Evolutionary conservation across 2,329 filamentous ascomycete genomes (phyloP), one percentile per base, ranked within the genome.

Genomic region (Pseudopithomyces maydicus): DNA sequence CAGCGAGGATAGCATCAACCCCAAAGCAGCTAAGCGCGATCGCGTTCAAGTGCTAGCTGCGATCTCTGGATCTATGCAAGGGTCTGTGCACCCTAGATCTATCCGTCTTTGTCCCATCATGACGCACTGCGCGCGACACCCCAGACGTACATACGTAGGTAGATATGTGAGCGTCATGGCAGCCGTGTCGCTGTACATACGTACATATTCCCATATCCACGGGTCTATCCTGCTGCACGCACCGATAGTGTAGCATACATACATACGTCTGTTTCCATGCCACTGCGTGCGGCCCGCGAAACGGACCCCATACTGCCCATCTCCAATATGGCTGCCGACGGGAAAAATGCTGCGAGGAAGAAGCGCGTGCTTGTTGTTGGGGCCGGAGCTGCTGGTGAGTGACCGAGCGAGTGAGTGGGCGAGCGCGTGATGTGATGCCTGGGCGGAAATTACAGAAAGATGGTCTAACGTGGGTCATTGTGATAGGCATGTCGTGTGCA

Each of bases 401-500:
- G 22, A 6, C 32, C 4, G 6, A 14, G 22, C 8, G 14, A 0
- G 6, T 35, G n/a, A n/a, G n/a, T n/a, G n/a, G n/a, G n/a, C n/a
- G n/a, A n/a, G n/a, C n/a, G n/a, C n/a, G n/a, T n/a, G n/a, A n/a
- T n/a, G n/a, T n/a, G n/a, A n/a, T n/a, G n/a, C n/a, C n/a, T n/a
- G 26, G 26, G 26, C 26, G 26, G 26, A 29, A 29, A 29, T 29
- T 8, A 29, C 26, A 29, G n/a, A n/a, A n/a, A n/a, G n/a, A n/a
- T n/a, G n/a, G n/a, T n/a, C n/a, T n/a, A n/a, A n/a, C n/a, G n/a
- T n/a, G n/a, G n/a, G n/a, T n/a, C n/a, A n/a, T n/a, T n/a, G n/a
- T n/a, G n/a, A n/a, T 49, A 82, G 80, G 80, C 64, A 82, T 82
- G 87, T 85, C 85, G 53, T 90, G 87, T 70, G 88, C 88, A 11